Base-by-base conservation (phyloP, 2,329 filamentous ascomycete genomes). In the Escovopsis weberi region DNA sequence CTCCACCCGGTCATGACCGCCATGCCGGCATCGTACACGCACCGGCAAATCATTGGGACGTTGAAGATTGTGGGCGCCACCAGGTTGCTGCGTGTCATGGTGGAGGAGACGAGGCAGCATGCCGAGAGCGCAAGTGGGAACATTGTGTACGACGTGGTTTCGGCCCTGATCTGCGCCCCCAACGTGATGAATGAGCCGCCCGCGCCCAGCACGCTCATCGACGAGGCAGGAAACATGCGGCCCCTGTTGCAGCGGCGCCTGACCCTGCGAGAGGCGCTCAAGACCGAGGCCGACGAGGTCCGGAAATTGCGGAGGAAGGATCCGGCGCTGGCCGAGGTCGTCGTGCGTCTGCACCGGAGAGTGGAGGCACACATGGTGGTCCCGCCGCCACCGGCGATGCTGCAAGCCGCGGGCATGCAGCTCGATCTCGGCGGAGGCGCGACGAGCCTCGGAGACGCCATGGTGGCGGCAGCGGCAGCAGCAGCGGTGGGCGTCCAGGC, bases 101-200 rank as follows among this genome's bases (percentile, higher is more conserved):
- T 85, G 10, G 77, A 85, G 7, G 82, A 87, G 50, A 60, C 85
- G 6, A 75, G 74, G 50, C 60, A 72, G 15, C 75, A 82, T 47
- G 74, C 73, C 0, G 73, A 78, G 28, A 58, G 67, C 0, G 74
- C 74, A 4, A 75, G 73, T 48, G 75, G 72, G 2, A 69, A 72
- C 43, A 63, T 79, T 5, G 76, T 75, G 0, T 74, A 86, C 43
- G 84, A 88, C 51, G 69, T 87, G 9, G 81, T 74, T 2, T 75
- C 74, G 3, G 74, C 80, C 1, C 63, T 88, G 7, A 67, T 88
- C 9, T 85, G 82, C 53, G 76, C 81, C 1, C 80, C 82, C 0
- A 70, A 79, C 50, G 66, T 66, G 1, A 68, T 61, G 33, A 72
- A 68, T 50, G 59, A 67, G 45, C 56, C 56, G 5, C 60, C 59